Conservation (phyloP, 1,284 basidiomycete genomes). For the Gastroboletus turbinatus region DNA sequence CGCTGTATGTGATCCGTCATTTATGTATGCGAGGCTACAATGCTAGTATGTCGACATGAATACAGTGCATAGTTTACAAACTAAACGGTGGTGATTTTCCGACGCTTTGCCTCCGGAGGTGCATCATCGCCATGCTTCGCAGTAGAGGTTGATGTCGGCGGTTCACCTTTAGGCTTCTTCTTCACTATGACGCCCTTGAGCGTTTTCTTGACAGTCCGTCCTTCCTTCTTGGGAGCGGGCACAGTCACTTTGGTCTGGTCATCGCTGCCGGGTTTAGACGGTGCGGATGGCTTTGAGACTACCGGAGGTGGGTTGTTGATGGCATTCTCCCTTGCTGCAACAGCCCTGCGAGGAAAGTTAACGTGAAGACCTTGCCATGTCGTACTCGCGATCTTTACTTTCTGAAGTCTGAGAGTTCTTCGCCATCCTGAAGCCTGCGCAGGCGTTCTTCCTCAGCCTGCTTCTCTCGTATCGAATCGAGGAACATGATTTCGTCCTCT, state of each 20-base stretch:
- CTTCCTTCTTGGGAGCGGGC: conserved; percentile 47
- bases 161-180: conserved; percentile 54
- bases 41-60: conserved; percentile 8
- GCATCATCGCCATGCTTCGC: conserved; percentile 21
- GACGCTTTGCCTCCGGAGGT: conserved; percentile 50
- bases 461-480: conserved; percentile 78
- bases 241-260: conserved; percentile 23
- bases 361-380: conserved; percentile 5
- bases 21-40: conserved; percentile 15
- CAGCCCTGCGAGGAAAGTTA: conserved; percentile 51
- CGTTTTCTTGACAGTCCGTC: conserved; percentile 45
- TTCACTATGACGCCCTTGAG: conserved; percentile 80
- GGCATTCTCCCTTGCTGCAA: conserved; percentile 65
- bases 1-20: neutral
- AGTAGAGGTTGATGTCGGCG: conserved; percentile 12
- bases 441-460: conserved; percentile 74
- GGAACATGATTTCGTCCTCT: conserved; percentile 87
- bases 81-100: conserved; percentile 45
- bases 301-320: conserved; percentile 41
- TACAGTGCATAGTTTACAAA: conserved; percentile 11
- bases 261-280: conserved; percentile 20
- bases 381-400: conserved; percentile 53
- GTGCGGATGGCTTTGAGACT: conserved; percentile 12
- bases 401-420: conserved; percentile 77
- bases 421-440: conserved; percentile 74